A percentile compares a stretch with the other conserved stretches of the same genome.
These are phyloP conservation scores for Monosporascus ibericus DNA, from an alignment of 2,329 filamentous ascomycete genomes.

Conservation along the genomic window DNA sequence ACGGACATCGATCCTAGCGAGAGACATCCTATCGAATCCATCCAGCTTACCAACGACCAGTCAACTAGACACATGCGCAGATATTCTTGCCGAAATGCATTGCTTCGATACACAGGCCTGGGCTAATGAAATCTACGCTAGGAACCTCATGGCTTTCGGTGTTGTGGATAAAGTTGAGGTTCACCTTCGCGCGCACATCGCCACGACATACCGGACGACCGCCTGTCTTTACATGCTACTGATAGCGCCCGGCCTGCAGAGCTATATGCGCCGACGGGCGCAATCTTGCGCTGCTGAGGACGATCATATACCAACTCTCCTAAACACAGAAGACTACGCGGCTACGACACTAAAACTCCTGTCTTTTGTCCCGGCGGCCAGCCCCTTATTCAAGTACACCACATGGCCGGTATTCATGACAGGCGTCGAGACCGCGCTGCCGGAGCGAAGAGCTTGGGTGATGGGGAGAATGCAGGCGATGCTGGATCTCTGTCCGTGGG, in stretches of 20 bases:
- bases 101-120: slow-evolving; percentile 36
- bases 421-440: slow-evolving; percentile 46
- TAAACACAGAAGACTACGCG: slow-evolving; percentile 39
- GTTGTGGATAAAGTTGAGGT: slow-evolving; percentile 34
- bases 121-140: slow-evolving; percentile 33
- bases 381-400: slow-evolving; percentile 52
- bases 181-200: slow-evolving; percentile 32
- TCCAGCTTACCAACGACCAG: slow-evolving; percentile 21
- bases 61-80: slow-evolving; percentile 30
- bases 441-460: slow-evolving; percentile 43
- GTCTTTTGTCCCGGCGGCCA: slow-evolving; percentile 38
- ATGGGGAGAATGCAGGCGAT: slow-evolving; percentile 40
- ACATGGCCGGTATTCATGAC: slow-evolving; percentile 56
- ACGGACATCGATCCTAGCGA: slow-evolving; percentile 36
- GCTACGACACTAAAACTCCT: slow-evolving; percentile 46
- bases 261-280: slow-evolving; percentile 8
- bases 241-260: slow-evolving; percentile 17
- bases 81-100: slow-evolving; percentile 35
- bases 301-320: slow-evolving; percentile 24
- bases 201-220: slow-evolving; percentile 40
- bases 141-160: slow-evolving; percentile 15
- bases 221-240: slow-evolving; percentile 42
- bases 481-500: slow-evolving; percentile 41
- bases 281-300: neutral
- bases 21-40: slow-evolving; percentile 23